These are phyloP conservation scores for Fusarium sp. DNA, from an alignment of 2,329 filamentous ascomycete genomes.

Conservation along the genomic window DNA sequence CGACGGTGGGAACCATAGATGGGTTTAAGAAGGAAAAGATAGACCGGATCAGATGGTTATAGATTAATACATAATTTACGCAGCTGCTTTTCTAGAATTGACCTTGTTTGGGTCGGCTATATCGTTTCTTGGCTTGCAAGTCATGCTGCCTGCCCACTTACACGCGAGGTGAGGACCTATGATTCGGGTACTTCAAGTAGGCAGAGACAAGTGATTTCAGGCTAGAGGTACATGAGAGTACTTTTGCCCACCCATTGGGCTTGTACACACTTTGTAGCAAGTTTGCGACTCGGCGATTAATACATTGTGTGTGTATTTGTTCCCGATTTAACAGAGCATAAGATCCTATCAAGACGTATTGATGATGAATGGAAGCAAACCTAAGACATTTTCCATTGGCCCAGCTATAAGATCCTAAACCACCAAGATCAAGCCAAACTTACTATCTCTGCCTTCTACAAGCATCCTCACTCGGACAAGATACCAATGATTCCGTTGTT, in stretches of 20 bases:
- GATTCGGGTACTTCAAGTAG: background rate
- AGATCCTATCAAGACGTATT: background rate
- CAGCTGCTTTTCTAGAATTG: background rate
- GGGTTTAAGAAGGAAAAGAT: slow-evolving; percentile 5
- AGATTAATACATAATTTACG: slow-evolving; percentile 12
- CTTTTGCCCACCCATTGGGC: background rate
- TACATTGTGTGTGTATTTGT: background rate
- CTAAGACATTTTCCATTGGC: background rate
- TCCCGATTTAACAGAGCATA: background rate
- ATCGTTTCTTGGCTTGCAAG: background rate
- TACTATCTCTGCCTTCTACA: background rate
- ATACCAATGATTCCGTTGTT: background rate
- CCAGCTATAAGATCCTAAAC: background rate
- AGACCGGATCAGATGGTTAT: slow-evolving; percentile 1
- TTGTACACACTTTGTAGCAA: background rate
- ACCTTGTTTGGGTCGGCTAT: background rate
- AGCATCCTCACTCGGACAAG: background rate
- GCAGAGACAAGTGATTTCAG: background rate
- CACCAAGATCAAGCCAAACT: background rate
- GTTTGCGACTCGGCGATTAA: background rate
- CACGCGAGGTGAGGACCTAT: background rate
- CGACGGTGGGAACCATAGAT: slow-evolving; percentile 6
- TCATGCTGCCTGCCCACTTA: background rate
- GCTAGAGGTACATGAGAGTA: background rate
- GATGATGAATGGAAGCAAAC: background rate